Evolutionary conservation across 768 basidiomycete genomes (phyloP).

Genomic region (Symmetrospora coprosmae): DNA sequence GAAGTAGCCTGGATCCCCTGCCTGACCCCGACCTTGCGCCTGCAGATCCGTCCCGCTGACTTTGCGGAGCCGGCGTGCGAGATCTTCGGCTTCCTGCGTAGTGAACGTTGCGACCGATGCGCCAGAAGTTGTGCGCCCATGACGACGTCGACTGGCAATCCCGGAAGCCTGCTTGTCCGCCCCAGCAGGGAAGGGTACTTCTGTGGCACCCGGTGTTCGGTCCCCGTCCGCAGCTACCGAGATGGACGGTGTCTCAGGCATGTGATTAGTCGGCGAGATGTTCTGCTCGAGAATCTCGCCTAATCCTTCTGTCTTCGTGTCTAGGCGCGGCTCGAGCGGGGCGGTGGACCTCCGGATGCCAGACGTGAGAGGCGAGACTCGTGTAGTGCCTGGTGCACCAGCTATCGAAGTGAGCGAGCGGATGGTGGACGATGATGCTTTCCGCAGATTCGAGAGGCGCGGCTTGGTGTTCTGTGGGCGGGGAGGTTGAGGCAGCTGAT

Average conservation of each 20-base stretch:
- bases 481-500: no score
- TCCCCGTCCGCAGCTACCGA: no score
- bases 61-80: slow-evolving; percentile 9
- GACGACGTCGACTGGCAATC: neutral
- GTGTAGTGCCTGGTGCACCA: neutral
- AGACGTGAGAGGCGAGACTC: neutral
- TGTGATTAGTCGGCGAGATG: no score
- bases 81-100: neutral
- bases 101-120: neutral
- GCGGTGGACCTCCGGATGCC: neutral
- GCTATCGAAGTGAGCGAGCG: slow-evolving; percentile 3
- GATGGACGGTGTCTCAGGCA: no score
- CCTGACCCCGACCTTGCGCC: no score
- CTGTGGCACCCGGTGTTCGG: neutral
- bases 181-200: neutral
- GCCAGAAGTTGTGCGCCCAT: neutral
- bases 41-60: slow-evolving; percentile 7
- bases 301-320: neutral
- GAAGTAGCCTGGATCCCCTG: no score
- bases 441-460: neutral
- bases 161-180: neutral
- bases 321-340: slow-evolving; percentile 12
- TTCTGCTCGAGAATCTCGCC: neutral
- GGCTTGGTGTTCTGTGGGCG: neutral
- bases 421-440: slow-evolving; percentile 14